A percentile compares a stretch with the other conserved stretches of the same genome.
Evolutionary conservation across 2,329 filamentous ascomycete genomes (phyloP).

Genomic region (Trichophyton benhamiae): DNA sequence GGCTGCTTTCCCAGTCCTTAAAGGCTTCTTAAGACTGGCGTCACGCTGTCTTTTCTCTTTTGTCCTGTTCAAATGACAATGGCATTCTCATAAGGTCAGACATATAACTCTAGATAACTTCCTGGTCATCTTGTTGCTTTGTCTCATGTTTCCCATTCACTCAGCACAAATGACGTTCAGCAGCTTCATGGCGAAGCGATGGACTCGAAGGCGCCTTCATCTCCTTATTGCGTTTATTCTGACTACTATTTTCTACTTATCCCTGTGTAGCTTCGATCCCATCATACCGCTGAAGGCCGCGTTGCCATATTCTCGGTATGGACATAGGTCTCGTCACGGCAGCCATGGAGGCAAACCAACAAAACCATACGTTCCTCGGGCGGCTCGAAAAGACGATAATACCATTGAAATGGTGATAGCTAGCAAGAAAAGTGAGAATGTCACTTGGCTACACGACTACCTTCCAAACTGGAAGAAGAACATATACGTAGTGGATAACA

Average conservation of each 20-base stretch:
- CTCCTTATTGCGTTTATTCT: neutral
- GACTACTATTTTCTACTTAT: neutral
- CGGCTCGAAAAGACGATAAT: conserved; percentile 50
- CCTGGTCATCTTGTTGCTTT: neutral
- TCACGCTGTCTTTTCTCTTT: no score
- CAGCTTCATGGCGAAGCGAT: neutral
- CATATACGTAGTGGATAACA: conserved; percentile 46
- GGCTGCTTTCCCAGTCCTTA: neutral
- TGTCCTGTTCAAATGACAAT: neutral
- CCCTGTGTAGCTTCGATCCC: neutral
- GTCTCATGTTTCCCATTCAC: neutral
- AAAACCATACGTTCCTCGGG: no score
- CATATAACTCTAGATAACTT: neutral
- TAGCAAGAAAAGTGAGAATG: conserved; percentile 29
- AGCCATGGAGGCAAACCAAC: neutral
- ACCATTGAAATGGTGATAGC: conserved; percentile 49
- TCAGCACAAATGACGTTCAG: neutral
- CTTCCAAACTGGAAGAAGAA: conserved; percentile 40
- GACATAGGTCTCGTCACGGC: neutral
- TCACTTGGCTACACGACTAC: conserved; percentile 28
- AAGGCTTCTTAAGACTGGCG: neutral
- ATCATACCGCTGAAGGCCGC: neutral
- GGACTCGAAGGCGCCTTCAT: neutral
- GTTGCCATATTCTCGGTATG: neutral
- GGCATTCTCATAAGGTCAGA: neutral